Evolutionary conservation across 306 rosid genomes (phyloP), one percentile per base, ranked within the genome.

Genomic region (Cicer bijugum): DNA sequence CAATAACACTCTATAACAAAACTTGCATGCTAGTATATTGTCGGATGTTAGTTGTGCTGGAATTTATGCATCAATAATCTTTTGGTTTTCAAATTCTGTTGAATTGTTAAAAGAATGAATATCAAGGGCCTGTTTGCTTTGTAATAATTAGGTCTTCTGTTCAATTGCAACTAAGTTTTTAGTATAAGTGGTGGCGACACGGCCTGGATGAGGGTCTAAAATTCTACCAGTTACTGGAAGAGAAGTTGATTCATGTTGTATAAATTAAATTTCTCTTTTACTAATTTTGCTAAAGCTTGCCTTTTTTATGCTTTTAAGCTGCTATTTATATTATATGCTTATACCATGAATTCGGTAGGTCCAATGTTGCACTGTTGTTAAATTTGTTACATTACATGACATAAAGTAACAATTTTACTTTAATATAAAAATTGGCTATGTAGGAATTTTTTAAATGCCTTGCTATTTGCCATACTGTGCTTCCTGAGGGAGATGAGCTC

Each of bases 401-500:
- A 14, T 19, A 45, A 40, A 48, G 66, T 5, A 16, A 71, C 72
- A 23, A 23, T 38, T 51, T 12, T 28, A 28, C 35, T 28, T 75
- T 62, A 8, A 28, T 9, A 20, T 85, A 90, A 87, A 63, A 42
- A 64, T 5, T 64, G 70, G 9, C 35, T 67, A 7, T 79, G 23
- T 14, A 86, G 89, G 89, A 83, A 65, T 86, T 86, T 75, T 86
- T 86, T 82, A 83, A 85, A 78, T 86, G 89, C 79, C 97, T 92
- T 85, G 97, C 97, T 82, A 88, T 92, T 70, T 92, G 97, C 58
- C 97, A 92, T 80, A 92, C 97, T 37, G 97, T 92, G 80, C 90
- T 92, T 70, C 96, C 97, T 0, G 97, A 92, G 88, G 97, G 97
- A 8, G 89, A 86, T 0, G 97, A 88, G 74, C 75, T 90, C 79